Evolutionary conservation across 306 rosid genomes (phyloP).

Genomic region (Crotalaria pallida): DNA sequence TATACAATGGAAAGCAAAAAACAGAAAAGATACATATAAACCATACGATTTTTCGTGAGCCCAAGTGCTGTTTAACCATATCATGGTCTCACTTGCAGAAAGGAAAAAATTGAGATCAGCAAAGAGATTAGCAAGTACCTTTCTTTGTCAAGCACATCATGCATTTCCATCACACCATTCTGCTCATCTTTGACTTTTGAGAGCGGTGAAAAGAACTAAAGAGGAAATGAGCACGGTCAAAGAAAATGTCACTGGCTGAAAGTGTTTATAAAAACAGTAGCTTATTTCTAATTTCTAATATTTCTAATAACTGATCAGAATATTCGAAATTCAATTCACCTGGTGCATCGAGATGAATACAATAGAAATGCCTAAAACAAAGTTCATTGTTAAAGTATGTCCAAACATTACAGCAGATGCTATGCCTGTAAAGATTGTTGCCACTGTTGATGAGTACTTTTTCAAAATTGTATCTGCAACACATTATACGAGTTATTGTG

Average conservation of each 20-base stretch:
- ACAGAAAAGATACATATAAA: background rate
- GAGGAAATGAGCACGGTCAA: slow-evolving; percentile 15
- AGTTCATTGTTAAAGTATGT: slow-evolving; percentile 88
- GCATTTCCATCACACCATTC: slow-evolving; percentile 64
- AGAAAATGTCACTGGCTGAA: background rate
- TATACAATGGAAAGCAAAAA: background rate
- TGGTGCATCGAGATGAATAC: slow-evolving; percentile 99
- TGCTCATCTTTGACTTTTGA: slow-evolving; percentile 77
- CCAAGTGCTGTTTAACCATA: background rate
- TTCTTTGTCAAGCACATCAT: slow-evolving; percentile 59
- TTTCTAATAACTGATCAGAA: slow-evolving; percentile 10
- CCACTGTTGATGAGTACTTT: slow-evolving; percentile 97
- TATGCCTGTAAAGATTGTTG: slow-evolving; percentile 97
- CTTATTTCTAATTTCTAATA: background rate
- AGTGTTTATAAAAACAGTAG: background rate
- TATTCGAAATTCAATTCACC: slow-evolving; percentile 41
- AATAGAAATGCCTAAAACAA: slow-evolving; percentile 88
- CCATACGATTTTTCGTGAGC: background rate
- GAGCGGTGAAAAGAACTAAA: slow-evolving; percentile 86
- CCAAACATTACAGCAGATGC: slow-evolving; percentile 92
- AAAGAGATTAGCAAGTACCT: slow-evolving; percentile 45
- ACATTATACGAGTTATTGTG: slow-evolving; percentile 20
- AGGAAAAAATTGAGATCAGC: background rate
- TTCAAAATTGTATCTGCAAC: slow-evolving; percentile 91
- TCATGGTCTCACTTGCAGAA: background rate